These are phyloP conservation scores for Kodamaea fukazawae DNA, from an alignment of 805 yeast species.

Conservation along the genomic window DNA sequence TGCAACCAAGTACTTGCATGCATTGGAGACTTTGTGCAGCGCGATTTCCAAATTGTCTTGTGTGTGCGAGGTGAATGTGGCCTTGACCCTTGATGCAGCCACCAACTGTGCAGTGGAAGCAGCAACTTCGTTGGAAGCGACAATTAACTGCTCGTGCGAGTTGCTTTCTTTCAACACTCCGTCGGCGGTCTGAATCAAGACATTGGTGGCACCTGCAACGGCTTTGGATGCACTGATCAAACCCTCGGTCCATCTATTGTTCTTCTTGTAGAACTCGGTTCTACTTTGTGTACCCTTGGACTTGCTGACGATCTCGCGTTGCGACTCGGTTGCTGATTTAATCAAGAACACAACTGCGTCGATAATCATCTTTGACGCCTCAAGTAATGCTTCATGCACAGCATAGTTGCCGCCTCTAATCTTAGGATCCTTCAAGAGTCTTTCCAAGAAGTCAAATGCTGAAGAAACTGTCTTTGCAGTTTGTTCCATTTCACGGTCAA, in stretches of 20 bases:
- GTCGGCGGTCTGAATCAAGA: constrained; percentile 83
- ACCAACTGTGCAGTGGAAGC: constrained; percentile 91
- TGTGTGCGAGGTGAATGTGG: constrained; percentile 69
- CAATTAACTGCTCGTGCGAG: constrained; percentile 79
- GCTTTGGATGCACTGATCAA: constrained; percentile 85
- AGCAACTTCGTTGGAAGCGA: constrained; percentile 88
- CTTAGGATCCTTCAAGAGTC: constrained; percentile 51
- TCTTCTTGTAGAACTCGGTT: constrained; percentile 79
- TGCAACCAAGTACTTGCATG: constrained; percentile 69
- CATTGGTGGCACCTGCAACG: constrained; percentile 78
- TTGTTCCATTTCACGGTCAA: constrained; percentile 67
- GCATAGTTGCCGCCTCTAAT: constrained; percentile 58
- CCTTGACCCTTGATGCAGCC: constrained; percentile 86
- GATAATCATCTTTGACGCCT: constrained; percentile 78
- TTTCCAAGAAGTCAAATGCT: constrained; percentile 60
- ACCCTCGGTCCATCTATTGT: constrained; percentile 93
- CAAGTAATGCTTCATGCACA: constrained; percentile 71
- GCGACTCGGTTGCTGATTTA: constrained; percentile 74
- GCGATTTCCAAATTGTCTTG: constrained; percentile 73
- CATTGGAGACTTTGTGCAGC: constrained; percentile 65
- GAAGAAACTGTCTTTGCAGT: constrained; percentile 68
- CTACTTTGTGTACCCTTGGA: constrained; percentile 62
- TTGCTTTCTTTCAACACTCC: constrained; percentile 66
- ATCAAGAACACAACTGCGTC: constrained; percentile 72
- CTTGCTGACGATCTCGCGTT: constrained; percentile 71